These are phyloP conservation scores for Neurospora sp. DNA, from an alignment of 2,329 filamentous ascomycete genomes.

Conservation along the genomic window DNA sequence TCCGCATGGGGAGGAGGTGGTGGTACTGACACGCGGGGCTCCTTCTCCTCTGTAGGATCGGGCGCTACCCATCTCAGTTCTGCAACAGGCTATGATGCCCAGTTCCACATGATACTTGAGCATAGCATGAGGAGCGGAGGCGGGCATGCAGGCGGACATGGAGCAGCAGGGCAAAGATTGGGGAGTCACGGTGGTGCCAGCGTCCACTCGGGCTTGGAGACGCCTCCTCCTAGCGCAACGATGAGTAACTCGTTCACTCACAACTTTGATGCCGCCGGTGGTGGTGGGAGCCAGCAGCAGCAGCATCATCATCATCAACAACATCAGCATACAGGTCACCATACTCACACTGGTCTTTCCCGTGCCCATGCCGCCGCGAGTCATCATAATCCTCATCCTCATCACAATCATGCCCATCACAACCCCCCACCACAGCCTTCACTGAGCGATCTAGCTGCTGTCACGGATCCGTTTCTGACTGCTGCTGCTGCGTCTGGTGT, in stretches of 20 bases:
- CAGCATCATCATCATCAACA: not conserved
- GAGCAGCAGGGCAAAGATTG: conserved; percentile 4
- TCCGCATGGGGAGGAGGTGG: conserved; percentile 3
- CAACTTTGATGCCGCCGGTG: conserved; percentile 27
- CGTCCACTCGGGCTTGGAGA: conserved; percentile 30
- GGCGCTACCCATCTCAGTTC: not conserved
- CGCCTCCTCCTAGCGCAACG: conserved; percentile 45
- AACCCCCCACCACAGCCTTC: not conserved
- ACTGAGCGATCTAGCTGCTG: conserved; percentile 8
- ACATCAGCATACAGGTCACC: not conserved
- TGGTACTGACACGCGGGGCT: not conserved
- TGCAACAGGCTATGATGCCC: conserved; percentile 6
- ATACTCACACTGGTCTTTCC: not conserved
- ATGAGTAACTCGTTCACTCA: conserved; percentile 37
- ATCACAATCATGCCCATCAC: not conserved
- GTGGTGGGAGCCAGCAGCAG: not conserved
- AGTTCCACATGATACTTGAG: conserved; percentile 5
- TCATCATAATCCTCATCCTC: not conserved
- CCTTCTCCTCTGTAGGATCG: conserved; percentile 4
- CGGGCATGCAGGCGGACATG: conserved; percentile 6
- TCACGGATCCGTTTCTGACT: conserved; percentile 14
- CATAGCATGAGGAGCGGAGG: conserved; percentile 3
- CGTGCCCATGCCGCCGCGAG: not conserved
- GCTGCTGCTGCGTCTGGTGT: not conserved
- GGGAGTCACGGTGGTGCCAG: conserved; percentile 8